Base-by-base conservation (phyloP, 164 flowering plant species). In the Umbilicus rupestris region DNA sequence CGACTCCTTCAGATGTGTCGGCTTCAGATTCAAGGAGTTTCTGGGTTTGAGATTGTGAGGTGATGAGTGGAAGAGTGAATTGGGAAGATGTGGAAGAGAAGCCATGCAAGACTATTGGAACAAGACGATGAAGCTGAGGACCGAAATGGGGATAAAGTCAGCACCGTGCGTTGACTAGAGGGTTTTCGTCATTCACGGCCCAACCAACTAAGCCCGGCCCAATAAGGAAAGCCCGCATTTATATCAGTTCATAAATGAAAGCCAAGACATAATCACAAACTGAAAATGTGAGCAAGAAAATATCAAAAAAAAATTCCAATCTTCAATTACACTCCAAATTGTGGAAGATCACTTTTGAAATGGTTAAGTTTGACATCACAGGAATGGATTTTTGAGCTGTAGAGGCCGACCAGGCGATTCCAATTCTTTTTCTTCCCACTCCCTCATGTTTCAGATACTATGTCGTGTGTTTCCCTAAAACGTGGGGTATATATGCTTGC, bases 401-500 rank as follows among this genome's bases (percentile, higher is more conserved):
- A 75, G 81, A 80, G 83, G 83, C 81, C 76, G 83, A 77, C 79
- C 71, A 75, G 71, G 72, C 62, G 72, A 80, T 80, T 77, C 83
- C 79, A 68, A 73, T 67, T 73, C 70, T 78, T 78, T 75, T 80
- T 75, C 63, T 68, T 69, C 63, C 46, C 28, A 24, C 82, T 72
- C 82, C 73, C 59, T 66, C 70, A 22, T 39, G 26, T 41, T 59
- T 63, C 39, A 11, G 67, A 68, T 78, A 70, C 76, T 57, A 57
- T 50, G 47, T 63, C 22, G 70, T 42, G 45, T 39, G 14, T 30
- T 35, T 29, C 31, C 66, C n/a, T 66, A n/a, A n/a, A n/a, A n/a
- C n/a, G 24, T 47, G 52, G 19, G 19, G 26, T 19, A 47, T 49
- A 49, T 49, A 49, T 49, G 26, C 55, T 20, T 49, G 55, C 55